These are phyloP conservation scores for Thielaviopsis punctulata DNA, from an alignment of 2,329 filamentous ascomycete genomes.

Conservation along the genomic window DNA sequence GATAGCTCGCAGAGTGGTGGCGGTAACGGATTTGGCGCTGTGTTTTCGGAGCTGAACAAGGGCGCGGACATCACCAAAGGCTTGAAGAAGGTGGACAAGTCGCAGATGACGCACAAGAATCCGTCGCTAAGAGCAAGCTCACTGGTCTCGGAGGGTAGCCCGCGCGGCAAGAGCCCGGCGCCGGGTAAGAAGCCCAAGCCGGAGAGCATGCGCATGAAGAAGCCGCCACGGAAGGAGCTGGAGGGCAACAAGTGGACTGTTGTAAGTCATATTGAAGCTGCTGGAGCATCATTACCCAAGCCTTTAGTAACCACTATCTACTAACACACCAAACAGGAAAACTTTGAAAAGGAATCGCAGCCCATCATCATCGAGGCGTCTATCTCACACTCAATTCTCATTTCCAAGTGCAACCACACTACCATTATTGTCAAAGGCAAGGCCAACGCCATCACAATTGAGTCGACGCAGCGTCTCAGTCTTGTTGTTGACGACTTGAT, in stretches of 20 bases:
- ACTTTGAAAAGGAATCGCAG: constrained; percentile 61
- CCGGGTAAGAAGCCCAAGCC: constrained; percentile 80
- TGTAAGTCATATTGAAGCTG: constrained; percentile 26
- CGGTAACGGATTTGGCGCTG: constrained; percentile 56
- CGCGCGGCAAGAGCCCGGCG: constrained; percentile 65
- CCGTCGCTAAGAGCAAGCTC: constrained; percentile 62
- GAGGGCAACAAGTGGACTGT: constrained; percentile 90
- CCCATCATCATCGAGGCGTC: constrained; percentile 68
- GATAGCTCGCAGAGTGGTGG: constrained; percentile 23
- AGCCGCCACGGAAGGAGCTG: constrained; percentile 60
- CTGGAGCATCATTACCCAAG: not conserved
- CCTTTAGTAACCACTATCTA: not conserved
- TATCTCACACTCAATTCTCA: constrained; percentile 76
- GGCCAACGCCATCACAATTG: constrained; percentile 89
- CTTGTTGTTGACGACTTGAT: constrained; percentile 81
- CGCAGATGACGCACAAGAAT: constrained; percentile 98
- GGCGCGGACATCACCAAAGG: constrained; percentile 76
- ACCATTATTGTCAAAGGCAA: constrained; percentile 84
- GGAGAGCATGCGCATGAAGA: constrained; percentile 69
- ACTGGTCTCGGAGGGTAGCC: constrained; percentile 44
- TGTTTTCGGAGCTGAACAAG: constrained; percentile 83
- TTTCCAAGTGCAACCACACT: constrained; percentile 79
- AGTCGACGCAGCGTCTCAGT: constrained; percentile 72
- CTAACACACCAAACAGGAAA: constrained; percentile 42
- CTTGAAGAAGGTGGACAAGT: constrained; percentile 83